Base-by-base conservation (phyloP, 257 asterid species). In the Vinca minor region DNA sequence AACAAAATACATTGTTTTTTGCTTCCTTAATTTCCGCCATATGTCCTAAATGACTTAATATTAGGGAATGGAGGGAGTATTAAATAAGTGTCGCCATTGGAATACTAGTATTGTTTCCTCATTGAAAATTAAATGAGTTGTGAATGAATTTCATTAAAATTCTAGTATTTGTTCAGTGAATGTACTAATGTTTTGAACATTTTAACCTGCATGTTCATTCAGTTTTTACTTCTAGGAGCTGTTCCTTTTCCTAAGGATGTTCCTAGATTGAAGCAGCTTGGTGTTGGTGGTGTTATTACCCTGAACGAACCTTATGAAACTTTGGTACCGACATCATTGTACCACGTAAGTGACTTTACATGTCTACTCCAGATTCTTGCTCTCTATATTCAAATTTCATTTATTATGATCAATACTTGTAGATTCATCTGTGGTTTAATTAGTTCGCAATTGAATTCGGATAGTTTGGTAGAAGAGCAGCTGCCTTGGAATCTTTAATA, bases 171-270 rank as follows among this genome's bases (percentile, higher is more conserved):
- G 11, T 21, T 17, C 38, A 62, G 8, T 11, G 34, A n/a, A n/a
- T n/a, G n/a, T n/a, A n/a, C n/a, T n/a, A n/a, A 13, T 5, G 46
- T n/a, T 48, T 50, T 39, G 34, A 0, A 9, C n/a, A 26, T 42
- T 0, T 15, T 12, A 18, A 2, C 8, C 21, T 58, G 7, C 46
- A 36, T 34, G n/a, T 41, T 58, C 65, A 35, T 63, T 41, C 74
- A 90, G 97, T 90, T 85, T 81, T 82, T 91, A 54, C 74, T 91
- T 60, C 78, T 91, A 71, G 98, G 98, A 65, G 98, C 96, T 29
- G 98, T 91, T 79, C 98, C 98, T 31, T 91, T 88, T 66, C 96
- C 95, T 0, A 86, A 85, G 59, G 98, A 91, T 70, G 98, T 91
- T 34, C 90, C 81, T 32, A 82, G 90, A 48, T 73, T 91, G 83